Evolutionary conservation across 495 filamentous ascomycete genomes (phyloP).

Genomic region (Parachaetomium inaequale): DNA sequence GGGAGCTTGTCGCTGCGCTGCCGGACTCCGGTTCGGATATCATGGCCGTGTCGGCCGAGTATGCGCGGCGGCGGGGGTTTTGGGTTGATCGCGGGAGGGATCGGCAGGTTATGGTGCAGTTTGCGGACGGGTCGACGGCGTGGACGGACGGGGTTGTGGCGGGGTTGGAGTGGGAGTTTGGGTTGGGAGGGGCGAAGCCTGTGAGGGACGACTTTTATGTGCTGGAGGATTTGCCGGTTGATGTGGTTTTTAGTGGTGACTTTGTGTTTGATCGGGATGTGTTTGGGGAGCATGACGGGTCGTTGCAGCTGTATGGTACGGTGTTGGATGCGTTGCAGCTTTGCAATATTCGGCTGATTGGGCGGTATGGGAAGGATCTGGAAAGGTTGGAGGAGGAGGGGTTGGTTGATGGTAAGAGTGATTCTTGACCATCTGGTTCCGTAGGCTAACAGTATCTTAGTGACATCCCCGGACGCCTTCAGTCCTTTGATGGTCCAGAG

Average conservation of each 20-base stretch:
- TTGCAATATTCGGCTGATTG: constrained; percentile 3
- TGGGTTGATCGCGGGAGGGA: background rate
- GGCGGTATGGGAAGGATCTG: background rate
- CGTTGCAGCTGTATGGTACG: background rate
- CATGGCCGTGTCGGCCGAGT: background rate
- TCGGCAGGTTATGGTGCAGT: background rate
- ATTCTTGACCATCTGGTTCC: background rate
- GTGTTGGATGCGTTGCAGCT: background rate
- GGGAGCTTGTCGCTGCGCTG: background rate
- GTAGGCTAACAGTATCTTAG: background rate
- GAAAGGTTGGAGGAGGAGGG: background rate
- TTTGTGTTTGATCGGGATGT: constrained; percentile 1
- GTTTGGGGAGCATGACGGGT: background rate
- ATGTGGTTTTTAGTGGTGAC: background rate
- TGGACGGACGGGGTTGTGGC: background rate
- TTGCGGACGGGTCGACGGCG: background rate
- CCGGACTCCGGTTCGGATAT: constrained; percentile 3
- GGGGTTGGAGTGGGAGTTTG: background rate
- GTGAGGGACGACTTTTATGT: constrained; percentile 2
- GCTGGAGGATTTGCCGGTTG: background rate
- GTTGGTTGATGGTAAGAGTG: background rate
- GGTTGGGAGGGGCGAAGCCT: background rate
- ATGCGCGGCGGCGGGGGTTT: background rate
- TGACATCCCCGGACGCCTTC: background rate
- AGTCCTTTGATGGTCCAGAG: background rate